Conservation (phyloP, 352 stramenopile genomes). For the Aphanomyces euteiches region DNA sequence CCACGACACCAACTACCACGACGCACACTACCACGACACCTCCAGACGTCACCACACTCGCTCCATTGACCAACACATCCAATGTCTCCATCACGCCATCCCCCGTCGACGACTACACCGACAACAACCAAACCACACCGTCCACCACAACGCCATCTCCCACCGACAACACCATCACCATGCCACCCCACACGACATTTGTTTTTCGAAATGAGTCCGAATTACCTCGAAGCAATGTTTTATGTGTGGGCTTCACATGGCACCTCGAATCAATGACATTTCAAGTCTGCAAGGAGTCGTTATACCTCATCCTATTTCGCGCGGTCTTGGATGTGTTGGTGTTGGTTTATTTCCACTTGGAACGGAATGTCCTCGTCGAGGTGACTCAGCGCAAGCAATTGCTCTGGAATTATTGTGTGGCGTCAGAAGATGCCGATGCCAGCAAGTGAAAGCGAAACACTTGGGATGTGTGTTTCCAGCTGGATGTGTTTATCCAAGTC, state of each 20-base stretch:
- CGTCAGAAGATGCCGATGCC: slow-evolving; percentile 6
- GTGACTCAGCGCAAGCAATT: not conserved
- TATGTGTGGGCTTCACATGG: too few relatives aligned
- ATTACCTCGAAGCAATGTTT: too few relatives aligned
- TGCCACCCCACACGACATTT: too few relatives aligned
- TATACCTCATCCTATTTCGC: not conserved
- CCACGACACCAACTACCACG: not conserved
- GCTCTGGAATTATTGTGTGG: not conserved
- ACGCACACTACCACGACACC: not conserved
- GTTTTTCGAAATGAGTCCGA: too few relatives aligned
- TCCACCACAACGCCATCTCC: not conserved
- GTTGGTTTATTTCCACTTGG: not conserved
- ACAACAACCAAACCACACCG: not conserved
- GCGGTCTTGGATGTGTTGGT: not conserved
- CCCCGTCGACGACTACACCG: slow-evolving; percentile 1
- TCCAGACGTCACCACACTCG: not conserved
- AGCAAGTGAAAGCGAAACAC: not conserved
- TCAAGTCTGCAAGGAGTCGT: not conserved
- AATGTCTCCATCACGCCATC: not conserved
- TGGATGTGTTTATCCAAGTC: too few relatives aligned
- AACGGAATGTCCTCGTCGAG: not conserved
- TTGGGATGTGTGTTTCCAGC: slow-evolving; percentile 22
- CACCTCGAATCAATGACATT: too few relatives aligned
- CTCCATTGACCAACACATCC: not conserved
- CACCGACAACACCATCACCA: not conserved